Conservation (phyloP, 2,329 filamentous ascomycete genomes). For the Colletotrichum tabaci region DNA sequence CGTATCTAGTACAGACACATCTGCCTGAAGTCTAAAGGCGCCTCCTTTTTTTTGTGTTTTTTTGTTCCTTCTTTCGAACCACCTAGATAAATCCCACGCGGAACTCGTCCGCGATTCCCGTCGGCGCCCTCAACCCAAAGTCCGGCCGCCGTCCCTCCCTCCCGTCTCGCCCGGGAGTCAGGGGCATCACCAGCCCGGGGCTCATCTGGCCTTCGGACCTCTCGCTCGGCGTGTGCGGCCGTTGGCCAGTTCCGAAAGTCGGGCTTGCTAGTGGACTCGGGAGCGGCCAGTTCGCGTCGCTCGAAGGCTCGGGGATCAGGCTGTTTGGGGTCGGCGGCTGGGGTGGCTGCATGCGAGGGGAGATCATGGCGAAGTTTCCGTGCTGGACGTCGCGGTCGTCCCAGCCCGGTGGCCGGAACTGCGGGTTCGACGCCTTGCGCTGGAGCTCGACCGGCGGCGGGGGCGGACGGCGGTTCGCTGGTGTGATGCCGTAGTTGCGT, state of each 20-base stretch:
- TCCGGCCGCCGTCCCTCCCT: conserved; percentile 32
- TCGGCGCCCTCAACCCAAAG: conserved; percentile 41
- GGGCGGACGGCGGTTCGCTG: conserved; percentile 38
- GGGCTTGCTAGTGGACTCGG: conserved; percentile 39
- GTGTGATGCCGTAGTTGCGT: conserved; percentile 40
- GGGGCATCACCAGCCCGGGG: conserved; percentile 8
- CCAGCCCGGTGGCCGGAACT: conserved; percentile 14
- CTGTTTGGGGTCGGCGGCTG: conserved; percentile 27
- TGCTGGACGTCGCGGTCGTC: conserved; percentile 35
- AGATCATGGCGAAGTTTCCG: conserved; percentile 30
- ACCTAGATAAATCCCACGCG: conserved; percentile 41
- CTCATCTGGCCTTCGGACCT: conserved; percentile 28
- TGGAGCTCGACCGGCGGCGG: conserved; percentile 37
- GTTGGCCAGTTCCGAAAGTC: conserved; percentile 32
- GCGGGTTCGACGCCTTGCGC: conserved; percentile 36
- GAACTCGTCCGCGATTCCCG: conserved; percentile 43
- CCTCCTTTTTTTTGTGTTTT: too few species aligned
- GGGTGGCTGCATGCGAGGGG: conserved; percentile 31
- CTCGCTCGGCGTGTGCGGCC: conserved; percentile 35
- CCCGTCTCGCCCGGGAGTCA: conserved; percentile 4
- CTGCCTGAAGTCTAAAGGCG: too few species aligned
- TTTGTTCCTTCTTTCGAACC: background rate
- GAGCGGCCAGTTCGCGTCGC: conserved; percentile 36
- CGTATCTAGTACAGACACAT: background rate
- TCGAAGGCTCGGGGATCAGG: conserved; percentile 22